phyloP scores from a whole-genome alignment of 2,329 filamentous ascomycete species.

The Madurella mycetomatis region DNA sequence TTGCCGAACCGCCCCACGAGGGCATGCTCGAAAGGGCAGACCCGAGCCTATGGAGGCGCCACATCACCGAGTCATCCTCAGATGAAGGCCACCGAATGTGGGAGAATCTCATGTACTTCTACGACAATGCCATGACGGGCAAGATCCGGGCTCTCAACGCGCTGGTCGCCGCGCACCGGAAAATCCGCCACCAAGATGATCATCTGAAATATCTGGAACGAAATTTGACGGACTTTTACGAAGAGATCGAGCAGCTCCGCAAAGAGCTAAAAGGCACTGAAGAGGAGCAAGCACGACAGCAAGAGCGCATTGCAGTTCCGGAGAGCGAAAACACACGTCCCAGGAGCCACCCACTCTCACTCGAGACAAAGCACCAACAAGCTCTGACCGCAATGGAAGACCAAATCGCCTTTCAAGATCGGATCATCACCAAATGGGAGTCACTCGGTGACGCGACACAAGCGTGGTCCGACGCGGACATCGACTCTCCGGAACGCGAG shows the following conservation, averaged over 20 bases:
- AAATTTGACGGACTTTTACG: accelerated
- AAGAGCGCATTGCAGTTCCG: background rate
- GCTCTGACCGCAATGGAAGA: background rate
- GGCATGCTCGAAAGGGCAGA: conserved; percentile 9
- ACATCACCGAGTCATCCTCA: background rate
- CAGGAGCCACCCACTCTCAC: background rate
- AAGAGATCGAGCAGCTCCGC: background rate
- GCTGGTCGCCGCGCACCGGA: background rate
- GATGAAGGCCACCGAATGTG: background rate
- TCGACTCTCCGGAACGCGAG: background rate
- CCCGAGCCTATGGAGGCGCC: background rate
- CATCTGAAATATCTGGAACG: background rate
- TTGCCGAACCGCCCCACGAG: background rate
- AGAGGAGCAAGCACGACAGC: background rate
- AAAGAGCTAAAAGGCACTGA: background rate
- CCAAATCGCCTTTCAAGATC: background rate
- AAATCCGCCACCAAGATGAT: background rate
- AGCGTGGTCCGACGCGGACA: background rate
- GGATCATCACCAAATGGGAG: background rate
- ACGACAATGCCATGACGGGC: conserved; percentile 6
- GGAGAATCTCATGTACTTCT: background rate
- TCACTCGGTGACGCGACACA: background rate
- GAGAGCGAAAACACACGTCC: background rate
- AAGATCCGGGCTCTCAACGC: background rate
- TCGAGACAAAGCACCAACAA: background rate